These are phyloP conservation scores for Boletus sp. DNA, from an alignment of 1,284 basidiomycete species.

Conservation along the genomic window DNA sequence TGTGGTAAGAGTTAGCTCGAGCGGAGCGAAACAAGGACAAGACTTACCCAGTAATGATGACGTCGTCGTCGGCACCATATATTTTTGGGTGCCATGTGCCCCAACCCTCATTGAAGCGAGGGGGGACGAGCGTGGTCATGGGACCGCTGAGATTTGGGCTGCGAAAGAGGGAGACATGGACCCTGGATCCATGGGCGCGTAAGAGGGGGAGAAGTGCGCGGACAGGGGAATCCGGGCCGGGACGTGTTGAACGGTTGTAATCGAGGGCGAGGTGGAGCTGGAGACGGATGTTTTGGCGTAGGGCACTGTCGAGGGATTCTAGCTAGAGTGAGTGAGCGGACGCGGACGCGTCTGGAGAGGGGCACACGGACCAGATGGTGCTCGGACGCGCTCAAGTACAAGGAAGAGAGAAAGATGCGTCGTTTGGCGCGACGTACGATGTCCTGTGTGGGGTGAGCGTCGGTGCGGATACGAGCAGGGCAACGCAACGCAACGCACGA, in stretches of 20 bases:
- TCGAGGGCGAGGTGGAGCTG: constrained; percentile 80
- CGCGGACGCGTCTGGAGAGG: background rate
- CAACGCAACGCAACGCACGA: constrained; percentile 31
- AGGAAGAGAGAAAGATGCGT: constrained; percentile 82
- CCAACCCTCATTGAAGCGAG: constrained; percentile 96
- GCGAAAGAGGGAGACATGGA: constrained; percentile 78
- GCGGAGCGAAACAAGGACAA: background rate
- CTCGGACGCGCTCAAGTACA: constrained; percentile 77
- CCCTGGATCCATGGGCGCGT: constrained; percentile 66
- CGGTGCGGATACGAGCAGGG: rapidly evolving
- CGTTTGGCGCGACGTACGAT: constrained; percentile 70
- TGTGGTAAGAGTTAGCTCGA: constrained; percentile 32
- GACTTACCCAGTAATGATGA: constrained; percentile 89
- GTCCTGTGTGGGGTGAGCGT: constrained; percentile 40
- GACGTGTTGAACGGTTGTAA: constrained; percentile 87
- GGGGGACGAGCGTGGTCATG: constrained; percentile 77
- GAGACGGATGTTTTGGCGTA: constrained; percentile 59
- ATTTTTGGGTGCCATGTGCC: constrained; percentile 98
- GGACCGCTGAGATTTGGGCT: constrained; percentile 81
- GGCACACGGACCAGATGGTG: constrained; percentile 53
- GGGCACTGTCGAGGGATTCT: constrained; percentile 55
- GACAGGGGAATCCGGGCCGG: constrained; percentile 72
- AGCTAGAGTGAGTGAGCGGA: constrained; percentile 46
- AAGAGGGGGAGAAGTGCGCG: constrained; percentile 72
- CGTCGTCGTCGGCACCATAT: constrained; percentile 89